Evolutionary conservation across 305 asterid species (phyloP), one percentile per base, ranked within the genome.

Genomic region (Fraxinus floribunda): DNA sequence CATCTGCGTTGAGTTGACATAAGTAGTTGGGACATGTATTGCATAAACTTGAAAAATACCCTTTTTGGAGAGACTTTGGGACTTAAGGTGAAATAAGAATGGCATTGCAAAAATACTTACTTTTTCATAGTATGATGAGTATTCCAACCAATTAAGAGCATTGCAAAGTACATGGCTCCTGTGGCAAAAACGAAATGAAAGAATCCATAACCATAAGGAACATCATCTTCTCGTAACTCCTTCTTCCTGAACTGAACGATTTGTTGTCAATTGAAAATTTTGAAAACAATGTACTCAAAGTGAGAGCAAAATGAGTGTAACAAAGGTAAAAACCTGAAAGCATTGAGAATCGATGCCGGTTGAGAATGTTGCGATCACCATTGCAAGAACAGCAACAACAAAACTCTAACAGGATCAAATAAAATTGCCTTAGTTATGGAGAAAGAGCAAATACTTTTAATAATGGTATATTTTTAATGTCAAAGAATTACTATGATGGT

Each of bases 91-190:
- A 52, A 52, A 16, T 52, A 52, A 52, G 62, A 52, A 68, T 68
- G 38, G 36, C 18, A 10, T 64, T 24, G 7, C 64, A 8, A 68
- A 76, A 29, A 13, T 10, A 57, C 91, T 73, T 85, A 79, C 92
- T 77, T 89, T 79, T 87, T 88, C 92, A 89, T 89, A 83, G 89
- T 24, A 30, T 88, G 92, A 82, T 89, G 89, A 80, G 89, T 62
- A 76, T 89, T 89, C 92, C 92, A 89, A 46, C 92, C 91, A 60
- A 88, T 86, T 77, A 89, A 84, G 74, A 89, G 89, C 92, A 89
- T 89, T 22, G 91, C 91, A 41, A 89, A 89, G 64, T 89, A 89
- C 92, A 89, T 89, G 5, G 91, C 92, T 77, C 92, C 92, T 7
- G 92, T 88, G 39, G 92, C 91, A 76, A 88, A 89, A 26, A 89